phyloP scores from a whole-genome alignment of 495 filamentous ascomycete genomes.

The Annulohypoxylon bovei region DNA sequence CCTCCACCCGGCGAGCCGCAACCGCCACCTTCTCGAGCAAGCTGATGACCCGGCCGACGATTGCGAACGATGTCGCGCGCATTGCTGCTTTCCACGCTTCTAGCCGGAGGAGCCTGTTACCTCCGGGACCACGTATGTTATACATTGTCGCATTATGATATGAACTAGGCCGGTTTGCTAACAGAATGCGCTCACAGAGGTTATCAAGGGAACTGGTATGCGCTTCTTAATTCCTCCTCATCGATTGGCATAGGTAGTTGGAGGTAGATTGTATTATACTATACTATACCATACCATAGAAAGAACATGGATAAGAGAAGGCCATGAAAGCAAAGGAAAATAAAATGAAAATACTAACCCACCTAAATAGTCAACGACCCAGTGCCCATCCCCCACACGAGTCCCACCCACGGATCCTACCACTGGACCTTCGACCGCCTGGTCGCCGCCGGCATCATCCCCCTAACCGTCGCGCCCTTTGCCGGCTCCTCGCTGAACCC shows the following conservation, averaged over 20 bases:
- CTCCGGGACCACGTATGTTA: conserved; percentile 71
- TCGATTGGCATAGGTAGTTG: conserved; percentile 10
- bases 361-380: conserved; percentile 80
- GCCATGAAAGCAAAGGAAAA: not conserved
- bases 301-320: not conserved
- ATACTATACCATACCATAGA: not conserved
- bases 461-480: conserved; percentile 90
- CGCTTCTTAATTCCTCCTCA: conserved; percentile 21
- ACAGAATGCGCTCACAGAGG: conserved; percentile 63
- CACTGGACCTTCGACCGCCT: conserved; percentile 97
- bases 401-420: conserved; percentile 87
- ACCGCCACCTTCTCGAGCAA: conserved; percentile 41
- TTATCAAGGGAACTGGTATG: conserved; percentile 81
- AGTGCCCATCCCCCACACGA: conserved; percentile 73
- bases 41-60: conserved; percentile 45
- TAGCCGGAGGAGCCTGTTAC: conserved; percentile 71
- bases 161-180: conserved; percentile 48
- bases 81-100: conserved; percentile 79
- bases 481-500: conserved; percentile 91
- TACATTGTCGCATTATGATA: conserved; percentile 25
- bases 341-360: conserved; percentile 33
- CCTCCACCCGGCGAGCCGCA: conserved; percentile 47
- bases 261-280: not conserved
- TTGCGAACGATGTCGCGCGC: conserved; percentile 49
- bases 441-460: conserved; percentile 79